These are phyloP conservation scores for Suhomyces sp. DNA, from an alignment of 805 yeast genomes.

Conservation along the genomic window DNA sequence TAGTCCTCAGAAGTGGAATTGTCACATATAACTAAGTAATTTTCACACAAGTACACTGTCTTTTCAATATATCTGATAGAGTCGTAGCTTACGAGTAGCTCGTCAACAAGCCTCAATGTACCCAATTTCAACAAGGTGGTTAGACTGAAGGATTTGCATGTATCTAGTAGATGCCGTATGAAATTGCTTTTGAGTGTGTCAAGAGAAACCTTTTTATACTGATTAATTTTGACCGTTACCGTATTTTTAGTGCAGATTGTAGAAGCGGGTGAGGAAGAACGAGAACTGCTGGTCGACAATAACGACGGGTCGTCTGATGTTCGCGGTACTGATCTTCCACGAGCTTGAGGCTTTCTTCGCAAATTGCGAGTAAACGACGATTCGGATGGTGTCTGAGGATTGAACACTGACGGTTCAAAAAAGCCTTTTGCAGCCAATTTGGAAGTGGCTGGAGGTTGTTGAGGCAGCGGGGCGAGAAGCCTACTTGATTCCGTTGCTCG, in stretches of 20 bases:
- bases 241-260: conserved; percentile 7
- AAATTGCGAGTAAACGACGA: background rate
- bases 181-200: conserved; percentile 29
- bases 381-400: background rate
- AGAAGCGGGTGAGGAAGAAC: conserved; percentile 7
- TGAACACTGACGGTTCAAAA: background rate
- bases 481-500: background rate
- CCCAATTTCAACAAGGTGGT: conserved; percentile 32
- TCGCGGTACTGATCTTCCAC: background rate
- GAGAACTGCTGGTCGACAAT: background rate
- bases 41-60: conserved; percentile 33
- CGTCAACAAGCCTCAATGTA: conserved; percentile 35
- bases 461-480: background rate
- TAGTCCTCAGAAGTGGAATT: conserved; percentile 5
- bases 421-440: background rate
- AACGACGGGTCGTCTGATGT: background rate
- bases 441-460: background rate
- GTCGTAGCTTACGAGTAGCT: conserved; percentile 21
- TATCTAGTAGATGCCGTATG: conserved; percentile 26
- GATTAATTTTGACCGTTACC: conserved; percentile 13
- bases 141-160: conserved; percentile 21
- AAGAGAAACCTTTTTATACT: conserved; percentile 17
- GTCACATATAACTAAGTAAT: conserved; percentile 29
- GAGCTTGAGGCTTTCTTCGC: background rate
- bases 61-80: conserved; percentile 6